Conservation (phyloP, 352 stramenopile genomes). For the Peronosclerospora sorghi region DNA sequence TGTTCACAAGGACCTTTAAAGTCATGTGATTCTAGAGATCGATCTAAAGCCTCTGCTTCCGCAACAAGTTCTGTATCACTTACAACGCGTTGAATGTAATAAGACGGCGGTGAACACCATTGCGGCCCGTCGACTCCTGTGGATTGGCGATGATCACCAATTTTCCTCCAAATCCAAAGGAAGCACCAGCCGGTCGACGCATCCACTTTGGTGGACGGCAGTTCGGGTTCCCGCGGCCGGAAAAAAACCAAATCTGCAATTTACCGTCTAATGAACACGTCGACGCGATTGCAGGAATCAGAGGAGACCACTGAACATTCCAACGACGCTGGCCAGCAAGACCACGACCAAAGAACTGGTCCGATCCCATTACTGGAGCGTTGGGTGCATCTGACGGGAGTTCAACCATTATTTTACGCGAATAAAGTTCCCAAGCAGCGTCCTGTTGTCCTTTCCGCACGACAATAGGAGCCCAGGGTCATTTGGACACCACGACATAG, state of each 20-base stretch:
- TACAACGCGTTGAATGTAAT: constrained; percentile 74
- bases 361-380: constrained; percentile 59
- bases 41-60: constrained; percentile 85
- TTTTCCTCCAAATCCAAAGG: constrained; percentile 95
- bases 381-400: constrained; percentile 69
- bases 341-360: constrained; percentile 63
- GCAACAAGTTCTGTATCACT: constrained; percentile 75
- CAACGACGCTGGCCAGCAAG: constrained; percentile 82
- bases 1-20: constrained; percentile 90
- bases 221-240: constrained; percentile 59
- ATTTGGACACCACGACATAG: constrained; percentile 95
- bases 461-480: constrained; percentile 89
- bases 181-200: no score
- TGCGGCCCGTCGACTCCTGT: constrained; percentile 34
- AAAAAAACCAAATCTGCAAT: constrained; percentile 87
- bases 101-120: constrained; percentile 49
- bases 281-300: constrained; percentile 89
- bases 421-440: constrained; percentile 97
- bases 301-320: constrained; percentile 94
- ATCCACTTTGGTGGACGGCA: constrained; percentile 92
- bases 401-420: constrained; percentile 90
- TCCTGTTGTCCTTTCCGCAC: constrained; percentile 97
- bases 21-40: constrained; percentile 81
- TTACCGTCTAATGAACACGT: constrained; percentile 96
- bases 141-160: constrained; percentile 85